Evolutionary conservation across 2,329 filamentous ascomycete species (phyloP), one percentile per base, ranked within the genome.

Genomic region (Clarireedia paspali): DNA sequence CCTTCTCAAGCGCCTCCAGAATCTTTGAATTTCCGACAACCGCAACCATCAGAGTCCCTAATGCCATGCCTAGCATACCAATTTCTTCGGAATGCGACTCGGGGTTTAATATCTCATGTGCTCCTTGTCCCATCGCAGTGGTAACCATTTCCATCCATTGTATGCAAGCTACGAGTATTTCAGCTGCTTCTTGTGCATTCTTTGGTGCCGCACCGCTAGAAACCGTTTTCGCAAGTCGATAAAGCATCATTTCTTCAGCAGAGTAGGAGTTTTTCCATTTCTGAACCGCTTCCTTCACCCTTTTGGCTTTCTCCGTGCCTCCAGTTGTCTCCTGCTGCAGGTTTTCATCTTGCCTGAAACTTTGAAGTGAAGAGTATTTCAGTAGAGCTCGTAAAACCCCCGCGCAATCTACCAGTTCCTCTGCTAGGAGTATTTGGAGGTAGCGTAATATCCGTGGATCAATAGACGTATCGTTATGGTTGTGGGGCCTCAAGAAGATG

Each of bases 381-480:
- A 80, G 79, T 24, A 87, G 68, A 0, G 76, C 77, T 54, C 71
- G 71, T 47, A 88, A 72, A 27, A 85, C 73, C 1, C 78, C 78
- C 0, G 79, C 73, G 3, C 77, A 74, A 60, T 83, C 76, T 58
- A 85, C 71, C 57, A 78, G 73, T 34, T 74, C 72, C 48, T 75
- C 74, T 34, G 74, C 70, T 45, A 78, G 73, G 47, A 87, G 75
- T 17, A 75, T 71, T 60, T 84, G 75, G 9, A 86, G 67, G 65
- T 85, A 87, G n/a, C 73, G 75, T 0, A 78, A 75, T 7, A 84
- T 74, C 59, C 81, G 77, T 7, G 81, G 79, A 61, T 87, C 82
- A 63, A 83, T 76, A 56, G 71, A 76, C 30, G 60, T 53, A 64
- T 78, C 71, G 59, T 66, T 61, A 61, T 70, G 64, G 20, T 73